Evolutionary conservation across 2,329 filamentous ascomycete species (phyloP).

Genomic region (Talaromyces piceae): DNA sequence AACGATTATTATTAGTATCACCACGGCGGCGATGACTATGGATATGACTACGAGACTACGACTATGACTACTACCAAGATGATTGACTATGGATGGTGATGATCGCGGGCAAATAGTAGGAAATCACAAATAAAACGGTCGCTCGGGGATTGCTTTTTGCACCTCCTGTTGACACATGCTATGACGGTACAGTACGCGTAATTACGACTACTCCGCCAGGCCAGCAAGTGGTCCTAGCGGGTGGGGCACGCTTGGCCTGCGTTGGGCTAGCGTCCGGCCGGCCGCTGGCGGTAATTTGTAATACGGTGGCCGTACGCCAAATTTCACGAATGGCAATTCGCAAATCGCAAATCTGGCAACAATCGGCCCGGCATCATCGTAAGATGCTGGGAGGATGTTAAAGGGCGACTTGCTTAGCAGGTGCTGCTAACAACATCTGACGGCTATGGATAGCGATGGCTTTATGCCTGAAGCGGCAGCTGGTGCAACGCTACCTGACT

Average conservation of each 20-base stretch:
- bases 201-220: neutral
- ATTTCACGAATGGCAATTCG: neutral
- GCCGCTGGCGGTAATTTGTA: neutral
- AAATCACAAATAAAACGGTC: neutral
- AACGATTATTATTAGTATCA: neutral
- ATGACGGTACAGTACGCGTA: neutral
- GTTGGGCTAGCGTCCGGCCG: neutral
- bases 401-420: no score
- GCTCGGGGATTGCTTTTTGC: neutral
- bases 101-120: no score
- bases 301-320: neutral
- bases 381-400: no score
- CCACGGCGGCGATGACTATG: neutral
- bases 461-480: neutral
- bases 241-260: neutral
- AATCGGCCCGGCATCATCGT: no score
- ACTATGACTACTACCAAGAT: neutral
- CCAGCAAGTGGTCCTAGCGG: neutral
- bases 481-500: neutral
- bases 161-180: neutral
- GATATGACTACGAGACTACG: no score
- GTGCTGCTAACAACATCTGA: neutral
- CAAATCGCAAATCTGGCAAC: neutral
- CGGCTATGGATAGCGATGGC: neutral
- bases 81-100: neutral